Base-by-base conservation (phyloP, 2,329 filamentous ascomycete genomes). In the Hawksworthiomyces lignivorus region DNA sequence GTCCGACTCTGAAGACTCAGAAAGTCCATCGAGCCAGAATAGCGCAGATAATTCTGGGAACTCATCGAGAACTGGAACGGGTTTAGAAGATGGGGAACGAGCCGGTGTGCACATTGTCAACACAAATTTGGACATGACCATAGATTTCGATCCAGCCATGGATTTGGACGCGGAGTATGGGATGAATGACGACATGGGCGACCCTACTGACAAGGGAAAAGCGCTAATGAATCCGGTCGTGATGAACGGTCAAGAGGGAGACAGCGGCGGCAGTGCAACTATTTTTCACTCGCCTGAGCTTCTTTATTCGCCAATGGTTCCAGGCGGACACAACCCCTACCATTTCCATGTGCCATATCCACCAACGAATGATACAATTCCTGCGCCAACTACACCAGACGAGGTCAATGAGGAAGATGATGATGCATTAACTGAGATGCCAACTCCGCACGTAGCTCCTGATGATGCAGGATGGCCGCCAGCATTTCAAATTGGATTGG, bases 1-100 rank as follows among this genome's bases (percentile, higher is more conserved):
- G 7, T 74, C 71, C 1, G 69, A 72, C 44, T 62, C 62, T 4
- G 67, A 68, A 5, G 65, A 67, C 18, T 65, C 68, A 1, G 60
- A 62, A n/a, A 66, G 63, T 1, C 61, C 64, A 2, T 54, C 58
- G 5, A 62, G 59, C 43, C 56, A 59, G 22, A 56, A 44, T 36
- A 65, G 59, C 39, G 31, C 22, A 15, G 17, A 27, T 12, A 31
- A 30, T 27, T 37, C 39, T 5, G 26, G 30, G 4, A n/a, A 11
- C 7, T 18, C 40, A 1, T 26, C 32, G 4, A 27, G 36, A 12
- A 37, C 29, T 3, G 36, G 36, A 4, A 43, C 44, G 1, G 45
- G 40, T 7, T 30, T 46, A 10, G 33, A 35, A 10, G 22, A 18
- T 4, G n/a, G 30, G 32, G 4, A 21, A 10, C 6, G 22, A 19